These are phyloP conservation scores for Lichtheimia corymbifera DNA, from an alignment of 371 early-diverging fungal species.

Conservation along the genomic window DNA sequence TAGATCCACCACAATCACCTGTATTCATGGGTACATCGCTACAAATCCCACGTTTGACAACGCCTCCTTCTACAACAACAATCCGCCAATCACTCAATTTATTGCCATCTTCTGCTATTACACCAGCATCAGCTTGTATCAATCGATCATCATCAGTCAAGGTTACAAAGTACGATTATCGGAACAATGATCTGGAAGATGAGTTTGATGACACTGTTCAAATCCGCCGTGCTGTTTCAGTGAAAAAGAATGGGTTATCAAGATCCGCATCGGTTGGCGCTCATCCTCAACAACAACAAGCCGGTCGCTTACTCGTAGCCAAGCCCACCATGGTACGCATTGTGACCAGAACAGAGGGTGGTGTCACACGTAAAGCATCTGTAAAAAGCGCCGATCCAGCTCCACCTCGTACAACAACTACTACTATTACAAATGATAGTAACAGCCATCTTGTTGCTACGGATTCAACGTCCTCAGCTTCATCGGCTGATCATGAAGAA, in stretches of 20 bases:
- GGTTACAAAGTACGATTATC: constrained; percentile 35
- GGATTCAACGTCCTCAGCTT: too few species aligned
- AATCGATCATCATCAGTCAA: constrained; percentile 38
- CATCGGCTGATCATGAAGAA: background rate
- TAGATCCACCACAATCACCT: constrained; percentile 7
- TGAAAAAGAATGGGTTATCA: constrained; percentile 21
- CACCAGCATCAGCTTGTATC: background rate
- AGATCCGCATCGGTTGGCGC: constrained; percentile 15
- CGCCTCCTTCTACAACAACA: constrained; percentile 12
- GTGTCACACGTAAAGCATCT: constrained; percentile 25
- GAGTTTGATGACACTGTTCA: constrained; percentile 10
- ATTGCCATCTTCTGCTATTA: background rate
- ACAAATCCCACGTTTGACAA: constrained; percentile 34
- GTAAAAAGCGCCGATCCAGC: constrained; percentile 19
- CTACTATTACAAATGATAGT: too few species aligned
- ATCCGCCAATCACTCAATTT: constrained; percentile 37
- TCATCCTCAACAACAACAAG: background rate
- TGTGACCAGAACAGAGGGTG: constrained; percentile 21
- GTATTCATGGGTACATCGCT: constrained; percentile 14
- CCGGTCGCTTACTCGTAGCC: constrained; percentile 16
- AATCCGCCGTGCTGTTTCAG: constrained; percentile 28
- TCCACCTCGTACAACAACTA: background rate
- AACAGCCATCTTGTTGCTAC: too few species aligned
- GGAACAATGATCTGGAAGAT: constrained; percentile 2
- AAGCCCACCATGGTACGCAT: constrained; percentile 33